Evolutionary conservation across 176 grass and related monocot genomes (phyloP).

Genomic region (Juncus effusus): DNA sequence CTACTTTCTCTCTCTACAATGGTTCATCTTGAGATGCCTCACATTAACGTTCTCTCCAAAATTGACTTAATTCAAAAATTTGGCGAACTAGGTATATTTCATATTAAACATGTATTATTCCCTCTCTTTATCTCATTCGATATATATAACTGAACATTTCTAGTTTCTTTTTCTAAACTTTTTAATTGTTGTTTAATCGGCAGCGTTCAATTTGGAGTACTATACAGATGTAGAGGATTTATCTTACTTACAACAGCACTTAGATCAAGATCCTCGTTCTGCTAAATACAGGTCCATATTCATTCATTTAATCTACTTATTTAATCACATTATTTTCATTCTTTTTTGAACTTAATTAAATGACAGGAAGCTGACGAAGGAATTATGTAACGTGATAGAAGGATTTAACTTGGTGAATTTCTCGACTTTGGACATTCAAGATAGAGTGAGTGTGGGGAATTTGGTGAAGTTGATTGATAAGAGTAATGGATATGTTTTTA

Average conservation of each 20-base stretch:
- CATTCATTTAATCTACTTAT: slow-evolving; percentile 4
- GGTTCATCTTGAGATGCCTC: slow-evolving; percentile 83
- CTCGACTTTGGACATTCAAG: slow-evolving; percentile 91
- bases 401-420: slow-evolving; percentile 83
- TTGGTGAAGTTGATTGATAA: slow-evolving; percentile 95
- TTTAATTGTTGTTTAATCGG: slow-evolving; percentile 3
- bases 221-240: slow-evolving; percentile 96
- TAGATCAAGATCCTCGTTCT: slow-evolving; percentile 92
- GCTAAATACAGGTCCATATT: slow-evolving; percentile 68
- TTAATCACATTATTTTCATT: not conserved
- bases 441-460: slow-evolving; percentile 96
- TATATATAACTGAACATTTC: not conserved
- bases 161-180: no score
- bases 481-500: slow-evolving; percentile 94
- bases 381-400: slow-evolving; percentile 85
- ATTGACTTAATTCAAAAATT: slow-evolving; percentile 92
- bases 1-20: slow-evolving; percentile 92
- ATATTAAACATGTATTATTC: not conserved
- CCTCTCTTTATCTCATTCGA: not conserved
- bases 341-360: slow-evolving; percentile 6
- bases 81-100: slow-evolving; percentile 66
- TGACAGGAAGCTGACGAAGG: slow-evolving; percentile 89
- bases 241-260: slow-evolving; percentile 71
- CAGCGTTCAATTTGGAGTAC: slow-evolving; percentile 94
- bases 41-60: slow-evolving; percentile 95